Percentiles rank a stretch among this genome's conserved stretches.
These are phyloP conservation scores for Boechera divaricarpa DNA, from an alignment of 345 rosid genomes.

Conservation along the genomic window DNA sequence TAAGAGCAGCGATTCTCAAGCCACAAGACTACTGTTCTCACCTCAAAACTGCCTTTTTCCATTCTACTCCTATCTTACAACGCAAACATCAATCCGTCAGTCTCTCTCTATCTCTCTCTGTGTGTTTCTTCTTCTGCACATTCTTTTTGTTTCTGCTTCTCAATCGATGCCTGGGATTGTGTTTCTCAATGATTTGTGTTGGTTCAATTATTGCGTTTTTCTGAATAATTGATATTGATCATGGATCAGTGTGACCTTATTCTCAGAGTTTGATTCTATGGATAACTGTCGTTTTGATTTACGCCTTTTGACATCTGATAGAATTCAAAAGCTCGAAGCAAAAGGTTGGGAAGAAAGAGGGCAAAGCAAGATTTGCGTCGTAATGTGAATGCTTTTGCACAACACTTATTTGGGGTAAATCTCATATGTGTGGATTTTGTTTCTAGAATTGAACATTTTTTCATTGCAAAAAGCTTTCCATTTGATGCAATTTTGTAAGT, in stretches of 20 bases:
- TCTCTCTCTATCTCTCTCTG: slow-evolving; percentile 19
- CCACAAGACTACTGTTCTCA: slow-evolving; percentile 38
- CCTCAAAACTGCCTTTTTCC: slow-evolving; percentile 51
- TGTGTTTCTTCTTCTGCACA: neutral
- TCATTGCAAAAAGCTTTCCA: neutral
- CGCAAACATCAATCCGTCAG: slow-evolving; percentile 59
- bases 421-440: neutral
- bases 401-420: slow-evolving; percentile 58
- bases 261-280: neutral
- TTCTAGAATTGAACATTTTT: neutral
- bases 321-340: slow-evolving; percentile 32
- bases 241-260: too few species aligned
- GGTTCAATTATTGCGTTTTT: neutral
- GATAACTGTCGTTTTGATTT: neutral
- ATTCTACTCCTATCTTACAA: slow-evolving; percentile 63
- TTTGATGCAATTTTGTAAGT: slow-evolving; percentile 6
- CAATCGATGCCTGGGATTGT: neutral
- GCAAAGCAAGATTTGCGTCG: slow-evolving; percentile 52
- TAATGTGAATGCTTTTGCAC: slow-evolving; percentile 53
- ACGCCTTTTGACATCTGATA: neutral
- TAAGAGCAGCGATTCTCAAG: slow-evolving; percentile 50
- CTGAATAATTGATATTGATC: neutral
- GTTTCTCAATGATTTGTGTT: neutral
- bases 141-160: neutral
- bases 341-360: slow-evolving; percentile 51